These are phyloP conservation scores for Potentilla sterilis DNA, from an alignment of 306 rosid species.

Conservation along the genomic window DNA sequence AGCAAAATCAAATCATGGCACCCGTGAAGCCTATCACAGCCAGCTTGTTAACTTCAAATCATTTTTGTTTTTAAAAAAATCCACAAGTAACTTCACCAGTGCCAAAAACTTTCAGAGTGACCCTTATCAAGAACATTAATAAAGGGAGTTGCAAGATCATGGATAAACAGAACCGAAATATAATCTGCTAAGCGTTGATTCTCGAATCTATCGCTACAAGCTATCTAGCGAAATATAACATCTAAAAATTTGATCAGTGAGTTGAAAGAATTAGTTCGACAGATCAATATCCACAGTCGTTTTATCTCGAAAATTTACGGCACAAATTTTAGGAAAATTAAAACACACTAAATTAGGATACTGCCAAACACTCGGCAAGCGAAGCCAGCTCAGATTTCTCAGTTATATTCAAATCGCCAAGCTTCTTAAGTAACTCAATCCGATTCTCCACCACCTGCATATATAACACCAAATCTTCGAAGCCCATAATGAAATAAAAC, in stretches of 20 bases:
- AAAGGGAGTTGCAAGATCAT: not conserved
- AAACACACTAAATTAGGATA: constrained; percentile 46
- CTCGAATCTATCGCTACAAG: not conserved
- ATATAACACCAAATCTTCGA: not conserved
- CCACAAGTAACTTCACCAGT: not conserved
- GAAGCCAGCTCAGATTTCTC: constrained; percentile 45
- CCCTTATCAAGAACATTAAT: not conserved
- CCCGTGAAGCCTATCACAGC: not conserved
- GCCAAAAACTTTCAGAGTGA: not conserved
- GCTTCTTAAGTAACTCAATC: constrained; percentile 45
- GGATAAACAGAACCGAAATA: not conserved
- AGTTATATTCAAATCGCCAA: constrained; percentile 45
- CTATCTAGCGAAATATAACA: not conserved
- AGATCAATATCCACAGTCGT: too few species aligned
- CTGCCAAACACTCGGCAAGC: constrained; percentile 47
- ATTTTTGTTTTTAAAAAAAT: not conserved
- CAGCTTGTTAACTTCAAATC: not conserved
- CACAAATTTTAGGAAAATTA: not conserved
- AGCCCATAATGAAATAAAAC: not conserved
- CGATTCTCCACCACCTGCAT: constrained; percentile 73
- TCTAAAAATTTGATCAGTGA: too few species aligned
- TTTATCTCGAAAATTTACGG: not conserved
- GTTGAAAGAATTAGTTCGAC: too few species aligned
- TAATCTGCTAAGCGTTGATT: not conserved
- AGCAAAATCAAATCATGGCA: not conserved